Base-by-base conservation (phyloP, 306 rosid genomes). In the Vigna trinervia region DNA sequence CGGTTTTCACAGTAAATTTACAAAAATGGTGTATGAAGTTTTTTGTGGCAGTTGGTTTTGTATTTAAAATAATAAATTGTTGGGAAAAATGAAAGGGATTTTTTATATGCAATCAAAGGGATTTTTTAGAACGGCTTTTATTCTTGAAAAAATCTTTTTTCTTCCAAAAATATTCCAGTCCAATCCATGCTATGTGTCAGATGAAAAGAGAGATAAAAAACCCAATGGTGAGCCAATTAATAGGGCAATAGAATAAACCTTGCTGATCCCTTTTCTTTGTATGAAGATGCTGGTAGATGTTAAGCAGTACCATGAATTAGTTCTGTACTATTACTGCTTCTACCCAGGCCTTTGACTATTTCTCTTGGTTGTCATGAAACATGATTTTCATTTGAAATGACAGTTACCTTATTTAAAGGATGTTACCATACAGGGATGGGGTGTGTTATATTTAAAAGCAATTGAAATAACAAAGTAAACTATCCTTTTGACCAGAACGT, bases 241-340 rank as follows among this genome's bases (percentile, higher is more conserved):
- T 68, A 15, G 57, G 50, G 69, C 34, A 51, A 64, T 71, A 41
- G 10, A 72, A 65, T 56, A 51, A 28, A 67, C 60, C 45, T 75
- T 69, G 79, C 58, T 9, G 50, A 48, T 12, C 77, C 12, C 72
- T 60, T 71, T 81, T 46, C 59, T 76, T 38, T 81, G 65, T 66
- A 73, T 48, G 72, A 65, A 77, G 71, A 65, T 77, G 48, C 23
- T 50, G 47, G n/a, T 34, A 15, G 61, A 64, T 71, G 61, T 77
- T 32, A 46, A 63, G 36, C 59, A 61, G 59, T 48, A 50, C 50
- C 51, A 43, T 26, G 34, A 46, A 19, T 13, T 83, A 58, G 41
- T 53, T 75, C 17, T 8, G 47, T 64, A 41, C 51, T 28, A 38
- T 26, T 65, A 22, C 71, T 54, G 56, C 74, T 62, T 71, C 76